Percentiles rank a stretch among this genome's conserved stretches.
These are phyloP conservation scores for Plasmopara viticola DNA, from an alignment of 352 stramenopile genomes.

Conservation along the genomic window DNA sequence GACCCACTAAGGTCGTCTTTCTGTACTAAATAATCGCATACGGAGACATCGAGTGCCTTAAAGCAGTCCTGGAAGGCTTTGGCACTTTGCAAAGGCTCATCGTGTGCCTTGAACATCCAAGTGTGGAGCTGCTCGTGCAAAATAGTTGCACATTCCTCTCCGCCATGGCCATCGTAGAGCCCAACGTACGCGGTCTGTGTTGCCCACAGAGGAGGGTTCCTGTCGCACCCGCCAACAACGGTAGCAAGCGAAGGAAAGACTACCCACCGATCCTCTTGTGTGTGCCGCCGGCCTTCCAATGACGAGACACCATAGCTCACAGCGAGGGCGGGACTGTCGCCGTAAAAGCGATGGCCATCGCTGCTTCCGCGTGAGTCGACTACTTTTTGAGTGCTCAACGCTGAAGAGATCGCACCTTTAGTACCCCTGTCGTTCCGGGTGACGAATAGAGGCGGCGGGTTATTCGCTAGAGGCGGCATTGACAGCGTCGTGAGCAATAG, in stretches of 20 bases:
- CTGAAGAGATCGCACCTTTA: not conserved
- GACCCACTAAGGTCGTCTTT: conserved; percentile 74
- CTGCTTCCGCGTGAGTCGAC: not conserved
- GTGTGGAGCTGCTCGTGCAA: conserved; percentile 70
- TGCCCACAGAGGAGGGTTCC: conserved; percentile 12
- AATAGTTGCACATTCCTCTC: conserved; percentile 63
- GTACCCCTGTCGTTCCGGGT: not conserved
- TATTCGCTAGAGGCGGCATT: conserved; percentile 44
- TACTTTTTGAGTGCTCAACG: not conserved
- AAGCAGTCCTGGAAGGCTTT: conserved; percentile 45
- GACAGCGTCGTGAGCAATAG: conserved; percentile 68
- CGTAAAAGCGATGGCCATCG: conserved; percentile 36
- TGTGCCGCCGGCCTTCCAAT: conserved; percentile 59
- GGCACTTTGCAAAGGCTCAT: conserved; percentile 12
- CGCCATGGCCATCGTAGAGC: conserved; percentile 81
- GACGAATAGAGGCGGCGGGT: not conserved
- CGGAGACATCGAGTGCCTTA: conserved; percentile 51
- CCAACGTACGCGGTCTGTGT: conserved; percentile 46
- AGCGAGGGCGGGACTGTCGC: conserved; percentile 26
- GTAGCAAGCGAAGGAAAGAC: conserved; percentile 37
- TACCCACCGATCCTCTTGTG: conserved; percentile 68
- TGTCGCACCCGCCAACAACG: conserved; percentile 1
- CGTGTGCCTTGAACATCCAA: conserved; percentile 43
- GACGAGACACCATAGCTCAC: conserved; percentile 44
- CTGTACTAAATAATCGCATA: conserved; percentile 66